Percentiles rank a stretch among this genome's conserved stretches.
phyloP scores from a whole-genome alignment of 2,329 filamentous ascomycete species.

The Ophiocordyceps robertsii region DNA sequence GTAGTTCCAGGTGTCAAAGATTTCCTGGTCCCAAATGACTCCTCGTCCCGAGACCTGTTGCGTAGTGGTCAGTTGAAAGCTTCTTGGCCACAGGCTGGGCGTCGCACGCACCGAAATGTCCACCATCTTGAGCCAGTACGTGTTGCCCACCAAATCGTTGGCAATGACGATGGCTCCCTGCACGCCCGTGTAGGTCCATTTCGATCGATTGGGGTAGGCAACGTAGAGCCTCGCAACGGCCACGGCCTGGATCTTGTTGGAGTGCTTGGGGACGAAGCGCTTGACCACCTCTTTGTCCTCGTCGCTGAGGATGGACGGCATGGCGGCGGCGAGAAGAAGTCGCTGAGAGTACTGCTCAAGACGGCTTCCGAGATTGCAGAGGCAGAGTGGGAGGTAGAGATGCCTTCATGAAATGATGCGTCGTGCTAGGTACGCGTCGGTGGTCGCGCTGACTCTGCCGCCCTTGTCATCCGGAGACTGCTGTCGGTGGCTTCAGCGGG shows the following conservation, averaged over 20 bases:
- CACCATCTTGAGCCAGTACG: constrained; percentile 95
- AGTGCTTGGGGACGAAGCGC: constrained; percentile 80
- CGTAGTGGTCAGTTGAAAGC: constrained; percentile 2
- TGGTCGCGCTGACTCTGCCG: background rate
- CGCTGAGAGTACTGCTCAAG: background rate
- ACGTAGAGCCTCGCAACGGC: constrained; percentile 89
- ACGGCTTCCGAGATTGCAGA: background rate
- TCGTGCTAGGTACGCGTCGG: background rate
- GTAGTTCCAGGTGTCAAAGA: constrained; percentile 89
- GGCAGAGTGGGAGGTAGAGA: background rate
- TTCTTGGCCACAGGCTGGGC: background rate
- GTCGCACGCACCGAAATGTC: constrained; percentile 63
- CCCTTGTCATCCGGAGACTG: background rate
- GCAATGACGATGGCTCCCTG: constrained; percentile 86
- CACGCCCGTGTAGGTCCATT: constrained; percentile 89
- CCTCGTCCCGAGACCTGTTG: constrained; percentile 60
- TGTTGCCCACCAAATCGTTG: constrained; percentile 89
- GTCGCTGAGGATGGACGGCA: constrained; percentile 65
- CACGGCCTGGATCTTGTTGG: constrained; percentile 95
- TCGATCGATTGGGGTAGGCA: constrained; percentile 69
- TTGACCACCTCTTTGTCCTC: constrained; percentile 96
- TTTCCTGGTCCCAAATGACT: constrained; percentile 94
- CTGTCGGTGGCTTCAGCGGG: background rate
- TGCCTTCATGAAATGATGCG: background rate
- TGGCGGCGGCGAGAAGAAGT: constrained; percentile 15